Evolutionary conservation across 306 rosid species (phyloP).

Genomic region (Spatholobus suberectus): DNA sequence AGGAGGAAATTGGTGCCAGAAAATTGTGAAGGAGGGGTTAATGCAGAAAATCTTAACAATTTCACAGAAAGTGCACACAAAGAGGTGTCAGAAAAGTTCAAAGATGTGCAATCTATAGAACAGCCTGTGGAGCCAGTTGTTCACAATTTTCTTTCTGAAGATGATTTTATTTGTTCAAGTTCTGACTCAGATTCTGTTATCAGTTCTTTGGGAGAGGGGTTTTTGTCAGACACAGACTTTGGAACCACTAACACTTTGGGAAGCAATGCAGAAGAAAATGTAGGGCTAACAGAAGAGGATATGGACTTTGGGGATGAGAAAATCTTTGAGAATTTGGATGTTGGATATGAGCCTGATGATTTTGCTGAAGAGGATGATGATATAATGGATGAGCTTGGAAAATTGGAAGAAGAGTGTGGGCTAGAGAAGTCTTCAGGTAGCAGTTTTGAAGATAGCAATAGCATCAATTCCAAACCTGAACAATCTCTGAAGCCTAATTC

Average conservation of each 20-base stretch:
- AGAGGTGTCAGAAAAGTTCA: slow-evolving; percentile 38
- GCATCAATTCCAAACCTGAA: slow-evolving; percentile 33
- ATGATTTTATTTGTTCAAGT: slow-evolving; percentile 53
- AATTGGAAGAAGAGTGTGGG: slow-evolving; percentile 49
- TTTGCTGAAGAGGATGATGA: slow-evolving; percentile 64
- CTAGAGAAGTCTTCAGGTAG: slow-evolving; percentile 22
- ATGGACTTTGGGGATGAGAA: slow-evolving; percentile 45
- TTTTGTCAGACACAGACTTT: slow-evolving; percentile 62
- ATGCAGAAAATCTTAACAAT: slow-evolving; percentile 37
- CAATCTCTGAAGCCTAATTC: slow-evolving; percentile 34
- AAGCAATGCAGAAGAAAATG: slow-evolving; percentile 32
- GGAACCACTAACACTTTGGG: slow-evolving; percentile 37
- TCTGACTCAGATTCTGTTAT: slow-evolving; percentile 49
- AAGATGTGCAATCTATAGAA: not conserved
- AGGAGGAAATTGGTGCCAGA: slow-evolving; percentile 19
- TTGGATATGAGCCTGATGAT: slow-evolving; percentile 66
- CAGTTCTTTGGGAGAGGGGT: slow-evolving; percentile 46
- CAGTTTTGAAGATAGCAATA: slow-evolving; percentile 3
- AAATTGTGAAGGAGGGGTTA: slow-evolving; percentile 24
- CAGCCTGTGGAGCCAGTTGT: slow-evolving; percentile 12
- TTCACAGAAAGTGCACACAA: not conserved
- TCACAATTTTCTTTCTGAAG: slow-evolving; percentile 46
- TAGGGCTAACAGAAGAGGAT: slow-evolving; percentile 31
- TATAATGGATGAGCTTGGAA: slow-evolving; percentile 51
- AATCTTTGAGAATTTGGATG: slow-evolving; percentile 35